Base-by-base conservation (phyloP, 2,329 filamentous ascomycete genomes). In the Knoxdaviesia capensis region DNA sequence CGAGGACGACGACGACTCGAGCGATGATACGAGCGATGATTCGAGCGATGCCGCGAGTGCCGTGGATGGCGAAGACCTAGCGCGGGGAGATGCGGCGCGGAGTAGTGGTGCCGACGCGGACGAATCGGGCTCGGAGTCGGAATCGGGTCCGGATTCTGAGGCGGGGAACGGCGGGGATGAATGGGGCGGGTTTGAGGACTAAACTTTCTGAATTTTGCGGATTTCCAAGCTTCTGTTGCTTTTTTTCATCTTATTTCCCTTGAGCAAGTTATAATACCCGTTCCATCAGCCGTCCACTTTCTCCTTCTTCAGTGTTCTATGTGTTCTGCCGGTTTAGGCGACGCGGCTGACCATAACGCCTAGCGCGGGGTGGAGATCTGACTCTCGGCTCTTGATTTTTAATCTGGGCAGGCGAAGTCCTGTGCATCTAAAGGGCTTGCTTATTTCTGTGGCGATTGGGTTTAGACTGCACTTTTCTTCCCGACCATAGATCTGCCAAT, bases 101-200 rank as follows among this genome's bases (percentile, higher is more conserved):
- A 44, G 31, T 28, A 35, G 8, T 6, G 43, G 39, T 11, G 43
- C 45, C 11, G 36, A 39, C 7, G 31, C 39, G 28, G 41, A 41
- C n/a, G 45, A 47, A 5, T 38, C 38, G 5, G 31, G 34, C 1
- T 32, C 34, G 5, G 43, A 31, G 6, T 32, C 3, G 11, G 39
- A 40, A 28, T 41, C 38, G 38, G 38, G 29, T 34, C 38, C 20
- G 10, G 38, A 42, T 6, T 36, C 41, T 34, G 48, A 52, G 4
- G 49, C 52, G 1, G 46, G 42, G 10, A 46, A 51, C 39, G 47
- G 52, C 33, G 49, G 48, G 4, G 49, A 50, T 20, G 49, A 52
- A 33, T 48, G 49, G 49, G 40, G 6, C 6, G 48, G 49, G 5
- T 50, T 52, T 38, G 49, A 52, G 38, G 50, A 52, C 39, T 51